phyloP scores from a whole-genome alignment of 2,329 filamentous ascomycete species.

The Colletotrichum camelliae region DNA sequence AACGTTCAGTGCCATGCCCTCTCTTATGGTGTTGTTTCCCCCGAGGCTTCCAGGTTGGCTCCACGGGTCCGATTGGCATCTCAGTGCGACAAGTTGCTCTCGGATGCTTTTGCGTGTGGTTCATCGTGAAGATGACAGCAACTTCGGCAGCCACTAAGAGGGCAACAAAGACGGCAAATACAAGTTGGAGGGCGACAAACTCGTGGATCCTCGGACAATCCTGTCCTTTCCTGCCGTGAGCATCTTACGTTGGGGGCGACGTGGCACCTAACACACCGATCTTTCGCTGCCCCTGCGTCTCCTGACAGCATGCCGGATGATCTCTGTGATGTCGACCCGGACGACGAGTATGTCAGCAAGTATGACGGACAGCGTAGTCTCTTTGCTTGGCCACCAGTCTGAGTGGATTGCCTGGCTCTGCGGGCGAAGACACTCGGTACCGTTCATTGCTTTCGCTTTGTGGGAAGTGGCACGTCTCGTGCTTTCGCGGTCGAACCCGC shows the following conservation, averaged over 20 bases:
- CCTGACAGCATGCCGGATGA: rapidly evolving
- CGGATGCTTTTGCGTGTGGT: no score
- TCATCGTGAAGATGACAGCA: background rate
- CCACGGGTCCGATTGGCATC: background rate
- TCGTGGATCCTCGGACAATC: no score
- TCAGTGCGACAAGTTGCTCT: no score
- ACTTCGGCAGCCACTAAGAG: background rate
- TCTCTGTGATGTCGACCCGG: rapidly evolving
- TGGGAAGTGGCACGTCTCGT: background rate
- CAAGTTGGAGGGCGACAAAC: no score
- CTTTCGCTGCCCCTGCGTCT: background rate
- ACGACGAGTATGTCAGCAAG: background rate
- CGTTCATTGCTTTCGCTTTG: background rate
- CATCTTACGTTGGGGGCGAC: no score
- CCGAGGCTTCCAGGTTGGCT: background rate
- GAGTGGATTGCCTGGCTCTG: background rate
- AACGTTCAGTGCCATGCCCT: background rate
- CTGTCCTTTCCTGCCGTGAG: no score
- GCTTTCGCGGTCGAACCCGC: no score
- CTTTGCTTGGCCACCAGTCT: background rate
- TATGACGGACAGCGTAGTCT: background rate
- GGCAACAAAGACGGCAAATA: no score
- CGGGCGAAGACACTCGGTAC: background rate
- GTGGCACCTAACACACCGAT: no score
- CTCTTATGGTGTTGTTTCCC: background rate